These are phyloP conservation scores for Nannizzia gypsea DNA, from an alignment of 2,329 filamentous ascomycete genomes.

Conservation along the genomic window DNA sequence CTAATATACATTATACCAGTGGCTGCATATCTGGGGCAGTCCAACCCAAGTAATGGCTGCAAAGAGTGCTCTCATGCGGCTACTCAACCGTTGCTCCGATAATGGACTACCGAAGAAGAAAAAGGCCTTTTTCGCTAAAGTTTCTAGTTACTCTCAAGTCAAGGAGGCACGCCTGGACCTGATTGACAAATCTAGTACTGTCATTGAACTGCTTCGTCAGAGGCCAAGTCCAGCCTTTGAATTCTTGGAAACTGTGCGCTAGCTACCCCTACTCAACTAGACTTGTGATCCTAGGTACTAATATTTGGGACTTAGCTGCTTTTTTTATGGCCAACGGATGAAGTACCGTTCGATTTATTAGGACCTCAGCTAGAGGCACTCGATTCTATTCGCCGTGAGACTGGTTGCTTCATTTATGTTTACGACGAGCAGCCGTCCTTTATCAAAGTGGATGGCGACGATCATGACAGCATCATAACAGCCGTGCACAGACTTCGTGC, in stretches of 20 bases:
- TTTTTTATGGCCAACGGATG: conserved; percentile 37
- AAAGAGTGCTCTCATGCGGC: conserved; percentile 13
- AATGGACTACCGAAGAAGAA: conserved; percentile 13
- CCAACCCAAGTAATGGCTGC: conserved; percentile 18
- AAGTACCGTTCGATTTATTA: conserved; percentile 32
- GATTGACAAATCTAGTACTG: conserved; percentile 17
- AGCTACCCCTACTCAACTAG: not conserved
- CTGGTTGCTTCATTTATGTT: conserved; percentile 32
- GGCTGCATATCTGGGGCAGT: conserved; percentile 21
- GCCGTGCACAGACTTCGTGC: conserved; percentile 22
- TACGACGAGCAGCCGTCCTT: conserved; percentile 21
- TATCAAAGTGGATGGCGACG: conserved; percentile 23
- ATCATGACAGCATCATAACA: conserved; percentile 26
- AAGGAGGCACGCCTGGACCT: conserved; percentile 19
- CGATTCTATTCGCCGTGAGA: conserved; percentile 33
- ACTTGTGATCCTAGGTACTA: not conserved
- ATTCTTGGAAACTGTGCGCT: conserved; percentile 20
- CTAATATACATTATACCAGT: conserved; percentile 12
- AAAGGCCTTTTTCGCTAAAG: conserved; percentile 18
- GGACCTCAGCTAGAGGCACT: conserved; percentile 34
- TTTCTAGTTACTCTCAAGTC: conserved; percentile 16
- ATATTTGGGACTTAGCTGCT: conserved; percentile 20
- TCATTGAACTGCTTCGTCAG: conserved; percentile 20
- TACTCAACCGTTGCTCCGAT: conserved; percentile 11
- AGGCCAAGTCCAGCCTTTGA: conserved; percentile 16